Percentiles rank a stretch among this genome's conserved stretches.
phyloP scores from a whole-genome alignment of 75 land plant species.

The Chamaecyparis obtusa region DNA sequence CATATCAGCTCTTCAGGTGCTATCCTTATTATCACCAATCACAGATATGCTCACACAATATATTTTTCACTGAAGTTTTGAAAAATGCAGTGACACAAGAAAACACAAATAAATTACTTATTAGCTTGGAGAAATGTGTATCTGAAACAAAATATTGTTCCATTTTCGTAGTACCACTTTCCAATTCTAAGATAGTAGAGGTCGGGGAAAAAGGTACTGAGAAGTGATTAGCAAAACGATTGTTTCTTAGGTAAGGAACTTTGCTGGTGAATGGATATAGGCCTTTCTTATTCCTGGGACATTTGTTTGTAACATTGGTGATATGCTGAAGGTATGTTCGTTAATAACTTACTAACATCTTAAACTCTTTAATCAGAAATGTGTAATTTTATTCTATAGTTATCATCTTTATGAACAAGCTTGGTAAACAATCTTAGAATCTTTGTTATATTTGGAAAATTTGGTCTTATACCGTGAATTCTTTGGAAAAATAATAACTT shows the following conservation, averaged over 20 bases:
- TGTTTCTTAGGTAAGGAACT: conserved; percentile 67
- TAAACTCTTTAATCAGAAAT: background rate
- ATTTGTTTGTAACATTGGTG: conserved; percentile 98
- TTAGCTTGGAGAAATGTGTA: background rate
- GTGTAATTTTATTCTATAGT: background rate
- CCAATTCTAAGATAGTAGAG: background rate
- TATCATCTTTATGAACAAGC: background rate
- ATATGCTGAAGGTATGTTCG: conserved; percentile 82
- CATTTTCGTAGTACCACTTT: background rate
- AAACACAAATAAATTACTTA: background rate
- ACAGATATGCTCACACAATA: background rate
- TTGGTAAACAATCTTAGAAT: background rate
- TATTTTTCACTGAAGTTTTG: background rate
- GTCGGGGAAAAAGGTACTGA: background rate
- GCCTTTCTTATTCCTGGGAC: conserved; percentile 86
- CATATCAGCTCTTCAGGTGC: conserved; percentile 84
- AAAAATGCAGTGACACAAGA: background rate
- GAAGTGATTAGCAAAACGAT: background rate
- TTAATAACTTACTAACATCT: background rate
- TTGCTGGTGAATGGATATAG: conserved; percentile 85
- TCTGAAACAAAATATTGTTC: background rate
- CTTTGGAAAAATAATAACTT: background rate
- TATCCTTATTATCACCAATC: background rate
- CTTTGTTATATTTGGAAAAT: background rate
- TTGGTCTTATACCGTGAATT: background rate